Base-by-base conservation (phyloP, 192 early-diverging fungal genomes). In the Podila epicladia region DNA sequence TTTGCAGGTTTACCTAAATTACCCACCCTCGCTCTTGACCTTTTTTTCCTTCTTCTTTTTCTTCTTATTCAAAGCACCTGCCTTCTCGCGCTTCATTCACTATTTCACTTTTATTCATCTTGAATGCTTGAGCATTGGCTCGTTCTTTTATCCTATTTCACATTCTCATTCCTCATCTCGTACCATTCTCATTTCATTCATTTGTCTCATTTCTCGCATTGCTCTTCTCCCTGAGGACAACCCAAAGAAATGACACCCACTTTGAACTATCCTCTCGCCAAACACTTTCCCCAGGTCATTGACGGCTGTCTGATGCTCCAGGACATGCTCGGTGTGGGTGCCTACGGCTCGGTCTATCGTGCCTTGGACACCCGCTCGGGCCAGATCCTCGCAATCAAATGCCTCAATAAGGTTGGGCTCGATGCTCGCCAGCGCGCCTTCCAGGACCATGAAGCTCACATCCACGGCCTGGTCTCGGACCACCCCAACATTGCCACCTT, bases 331-430 rank as follows among this genome's bases (percentile, higher is more conserved):
- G 94, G 94, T 49, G 79, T 88, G 29, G 94, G 94, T 29, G 92
- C 92, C 17, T 94, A 94, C 63, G 94, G 93, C 17, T 87, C 91
- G 9, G 94, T 95, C 22, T 93, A 94, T 68, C 83, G 90, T 48
- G 94, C 92, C 28, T 82, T 84, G 60, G 84, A 92, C 75, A 84
- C 77, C 50, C 67, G 72, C 28, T 88, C 89, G 51, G 80, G 84
- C 1, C 82, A 74, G 58, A 80, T 82, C 48, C 89, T 90, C 50
- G 94, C 94, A 9, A 87, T 94, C 64, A 95, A 95, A 79, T 93
- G 92, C 33, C 86, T 95, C 59, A 84, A 84, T 64, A 91, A 90
- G 66, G 59, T 84, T 20, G 87, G 84, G 9, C 79, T 88, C 29
- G 75, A 87, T 31, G 48, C 79, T 50, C 85, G 86, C 32, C 89